Evolutionary conservation across 2,329 filamentous ascomycete species (phyloP).

Genomic region (Beauveria australis): DNA sequence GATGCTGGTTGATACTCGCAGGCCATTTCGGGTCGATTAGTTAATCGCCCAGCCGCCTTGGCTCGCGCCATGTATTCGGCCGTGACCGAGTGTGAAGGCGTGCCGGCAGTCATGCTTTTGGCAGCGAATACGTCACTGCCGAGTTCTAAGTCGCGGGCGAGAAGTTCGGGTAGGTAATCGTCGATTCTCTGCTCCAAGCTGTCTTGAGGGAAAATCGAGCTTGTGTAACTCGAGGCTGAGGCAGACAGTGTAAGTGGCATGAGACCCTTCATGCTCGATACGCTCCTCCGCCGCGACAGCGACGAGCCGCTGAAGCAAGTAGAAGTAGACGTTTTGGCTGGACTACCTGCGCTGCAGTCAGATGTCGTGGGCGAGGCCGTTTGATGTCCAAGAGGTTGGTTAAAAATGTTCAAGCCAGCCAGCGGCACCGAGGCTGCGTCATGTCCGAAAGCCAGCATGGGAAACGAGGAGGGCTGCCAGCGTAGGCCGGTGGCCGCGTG

Average conservation of each 20-base stretch:
- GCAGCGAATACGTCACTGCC: constrained; percentile 40
- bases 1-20: constrained; percentile 24
- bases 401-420: constrained; percentile 8
- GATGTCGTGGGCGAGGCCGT: not conserved
- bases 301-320: constrained; percentile 10
- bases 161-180: constrained; percentile 46
- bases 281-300: constrained; percentile 24
- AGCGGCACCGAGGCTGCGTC: constrained; percentile 9
- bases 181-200: constrained; percentile 23
- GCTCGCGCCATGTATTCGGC: constrained; percentile 19
- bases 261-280: constrained; percentile 31
- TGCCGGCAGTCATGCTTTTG: constrained; percentile 44
- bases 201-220: constrained; percentile 17
- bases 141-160: constrained; percentile 45
- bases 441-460: constrained; percentile 9
- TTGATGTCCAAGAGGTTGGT: not conserved
- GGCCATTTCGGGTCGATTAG: constrained; percentile 16
- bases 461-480: constrained; percentile 1
- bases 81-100: constrained; percentile 31
- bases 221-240: constrained; percentile 19
- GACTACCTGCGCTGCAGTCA: not conserved
- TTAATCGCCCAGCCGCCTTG: constrained; percentile 13
- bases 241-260: constrained; percentile 29
- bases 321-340: constrained; percentile 12
- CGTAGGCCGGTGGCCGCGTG: not conserved